Evolutionary conservation across 2,329 filamentous ascomycete genomes (phyloP).

Genomic region (Cordyceps cicadae): DNA sequence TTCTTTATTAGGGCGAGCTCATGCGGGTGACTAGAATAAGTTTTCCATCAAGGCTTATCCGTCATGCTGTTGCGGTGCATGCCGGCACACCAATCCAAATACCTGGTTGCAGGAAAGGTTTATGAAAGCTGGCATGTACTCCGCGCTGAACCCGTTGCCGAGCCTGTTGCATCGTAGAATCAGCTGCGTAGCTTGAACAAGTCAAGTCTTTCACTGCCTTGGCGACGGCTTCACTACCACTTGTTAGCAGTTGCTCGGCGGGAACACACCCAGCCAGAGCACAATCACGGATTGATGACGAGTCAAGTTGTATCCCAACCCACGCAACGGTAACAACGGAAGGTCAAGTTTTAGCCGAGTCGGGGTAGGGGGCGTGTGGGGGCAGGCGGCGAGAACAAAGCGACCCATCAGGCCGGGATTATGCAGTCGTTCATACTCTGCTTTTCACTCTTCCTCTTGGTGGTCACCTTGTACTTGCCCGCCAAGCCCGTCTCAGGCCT

Average conservation of each 20-base stretch:
- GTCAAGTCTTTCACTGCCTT: too few relatives aligned
- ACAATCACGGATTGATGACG: background rate
- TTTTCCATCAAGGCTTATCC: too few relatives aligned
- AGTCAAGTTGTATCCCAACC: background rate
- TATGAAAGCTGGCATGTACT: too few relatives aligned
- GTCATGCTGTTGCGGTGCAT: too few relatives aligned
- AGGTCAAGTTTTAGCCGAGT: slow-evolving; percentile 9
- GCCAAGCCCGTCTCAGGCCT: background rate
- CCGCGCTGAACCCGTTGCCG: too few relatives aligned
- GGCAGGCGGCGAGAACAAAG: background rate
- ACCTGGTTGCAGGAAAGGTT: too few relatives aligned
- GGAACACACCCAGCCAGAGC: background rate
- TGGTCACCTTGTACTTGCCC: background rate
- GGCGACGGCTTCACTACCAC: background rate
- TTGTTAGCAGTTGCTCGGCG: background rate
- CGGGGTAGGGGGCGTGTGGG: slow-evolving; percentile 6
- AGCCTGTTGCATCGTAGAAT: too few relatives aligned
- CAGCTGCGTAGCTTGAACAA: too few relatives aligned
- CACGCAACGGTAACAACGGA: slow-evolving; percentile 4
- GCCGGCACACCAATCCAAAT: too few relatives aligned
- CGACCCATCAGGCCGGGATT: slow-evolving; percentile 6
- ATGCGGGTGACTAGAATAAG: slow-evolving; percentile 5
- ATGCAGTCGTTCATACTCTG: background rate
- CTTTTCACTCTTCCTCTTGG: background rate
- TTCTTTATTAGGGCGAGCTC: background rate